Percentiles rank a stretch among this genome's conserved stretches.
Evolutionary conservation across 306 rosid genomes (phyloP).

Genomic region (Fragaria iinumae): DNA sequence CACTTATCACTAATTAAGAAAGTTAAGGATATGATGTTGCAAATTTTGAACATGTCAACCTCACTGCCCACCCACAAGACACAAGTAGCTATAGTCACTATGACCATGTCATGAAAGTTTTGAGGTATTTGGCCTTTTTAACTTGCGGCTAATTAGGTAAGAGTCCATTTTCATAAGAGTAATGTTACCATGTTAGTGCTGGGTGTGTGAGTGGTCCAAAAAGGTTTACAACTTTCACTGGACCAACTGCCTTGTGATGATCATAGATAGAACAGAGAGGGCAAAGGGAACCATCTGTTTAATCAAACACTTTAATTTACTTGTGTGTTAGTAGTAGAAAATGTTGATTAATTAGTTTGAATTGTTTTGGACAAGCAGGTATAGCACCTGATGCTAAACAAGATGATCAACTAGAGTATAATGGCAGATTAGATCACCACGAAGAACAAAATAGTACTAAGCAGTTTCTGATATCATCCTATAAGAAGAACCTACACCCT

Average conservation of each 20-base stretch:
- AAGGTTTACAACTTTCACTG: constrained; percentile 7
- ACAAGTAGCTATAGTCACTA: neutral
- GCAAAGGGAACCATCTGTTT: neutral
- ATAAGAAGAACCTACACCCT: constrained; percentile 64
- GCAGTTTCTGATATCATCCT: constrained; percentile 65
- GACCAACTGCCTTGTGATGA: constrained; percentile 7
- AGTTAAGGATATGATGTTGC: neutral
- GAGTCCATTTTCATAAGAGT: constrained; percentile 34
- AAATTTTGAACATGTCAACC: constrained; percentile 27
- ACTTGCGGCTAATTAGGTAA: constrained; percentile 24
- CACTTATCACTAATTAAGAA: neutral
- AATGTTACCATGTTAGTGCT: neutral
- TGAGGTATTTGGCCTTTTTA: constrained; percentile 8
- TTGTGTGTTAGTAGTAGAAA: neutral
- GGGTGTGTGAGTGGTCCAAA: constrained; percentile 15
- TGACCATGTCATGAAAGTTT: neutral
- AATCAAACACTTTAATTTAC: neutral
- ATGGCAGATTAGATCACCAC: constrained; percentile 42
- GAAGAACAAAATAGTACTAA: constrained; percentile 67
- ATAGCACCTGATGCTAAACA: constrained; percentile 62
- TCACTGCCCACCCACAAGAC: constrained; percentile 22
- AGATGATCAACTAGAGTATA: constrained; percentile 49
- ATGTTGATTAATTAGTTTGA: neutral
- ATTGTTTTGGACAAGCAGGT: constrained; percentile 39
- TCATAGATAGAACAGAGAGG: neutral